Evolutionary conservation across 805 yeast genomes (phyloP), one percentile per base, ranked within the genome.

Genomic region (Lachancea thermotolerans): DNA sequence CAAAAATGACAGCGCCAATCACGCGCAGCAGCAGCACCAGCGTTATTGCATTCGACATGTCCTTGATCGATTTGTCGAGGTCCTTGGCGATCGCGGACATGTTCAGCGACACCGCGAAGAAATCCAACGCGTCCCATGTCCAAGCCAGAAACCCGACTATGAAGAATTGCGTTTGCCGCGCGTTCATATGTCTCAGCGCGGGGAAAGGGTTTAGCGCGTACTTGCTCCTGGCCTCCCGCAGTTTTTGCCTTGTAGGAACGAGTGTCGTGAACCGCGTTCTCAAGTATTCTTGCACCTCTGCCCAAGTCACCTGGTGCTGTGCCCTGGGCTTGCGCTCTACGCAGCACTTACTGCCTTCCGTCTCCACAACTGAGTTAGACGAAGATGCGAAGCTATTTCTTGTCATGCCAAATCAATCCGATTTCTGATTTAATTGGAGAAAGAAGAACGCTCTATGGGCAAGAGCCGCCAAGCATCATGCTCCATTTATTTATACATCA

Each of bases 71-170:
- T 5, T 61, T 66, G 39, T 67, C 67, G 42, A 83, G 70, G 3
- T 74, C 59, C 33, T 60, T 54, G 17, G 87, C 83, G 40, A 83
- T 70, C 1, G 66, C 62, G 1, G 73, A 44, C n/a, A 75, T 81
- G 46, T 78, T 74, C 40, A 81, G 68, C 8, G 83, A 73, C 8
- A 79, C 81, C 25, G 77, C 67, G 58, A 83, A 83, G 64, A 79
- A 83, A 56, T 82, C 89, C 57, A 82, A 73, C 3, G 87, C 82
- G 57, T 81, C 90, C 76, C 82, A 72, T 2, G 83, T 73, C 89
- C 89, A 83, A 30, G 80, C 84, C 36, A 67, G 60, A 53, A 78
- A 75, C 3, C 85, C 87, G 50, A 79, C 68, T 12, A 70, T 51
- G 55, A 82, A 80, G 48, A 73, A 75, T 69, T 25, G 59, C 55